A percentile compares a stretch with the other conserved stretches of the same genome.
Conservation (phyloP, 1,284 basidiomycete genomes). For the Sanghuangporus sanghuang region DNA sequence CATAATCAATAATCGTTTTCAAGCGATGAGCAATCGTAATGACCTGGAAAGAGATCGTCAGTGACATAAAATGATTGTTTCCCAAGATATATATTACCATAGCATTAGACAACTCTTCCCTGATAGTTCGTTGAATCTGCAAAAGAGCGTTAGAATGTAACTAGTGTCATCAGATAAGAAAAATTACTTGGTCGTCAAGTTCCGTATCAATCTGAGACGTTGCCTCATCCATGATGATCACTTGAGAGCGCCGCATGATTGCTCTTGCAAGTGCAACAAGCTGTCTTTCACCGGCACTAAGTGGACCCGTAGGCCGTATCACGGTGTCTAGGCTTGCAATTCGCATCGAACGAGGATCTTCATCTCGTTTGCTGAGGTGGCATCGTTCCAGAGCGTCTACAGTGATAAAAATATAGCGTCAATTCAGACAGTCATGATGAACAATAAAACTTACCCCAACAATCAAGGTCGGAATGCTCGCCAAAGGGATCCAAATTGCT, state of each 20-base stretch:
- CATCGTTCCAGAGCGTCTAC: conserved; percentile 54
- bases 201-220: conserved; percentile 75
- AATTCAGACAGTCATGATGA: background rate
- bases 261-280: conserved; percentile 72
- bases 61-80: background rate
- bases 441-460: conserved; percentile 32
- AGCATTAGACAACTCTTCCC: conserved; percentile 65
- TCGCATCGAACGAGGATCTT: conserved; percentile 9
- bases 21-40: conserved; percentile 81
- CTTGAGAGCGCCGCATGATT: conserved; percentile 67
- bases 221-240: conserved; percentile 85
- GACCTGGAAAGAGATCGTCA: conserved; percentile 27
- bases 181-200: conserved; percentile 57
- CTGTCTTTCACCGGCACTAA: conserved; percentile 80
- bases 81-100: conserved; percentile 33
- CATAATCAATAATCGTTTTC: conserved; percentile 75
- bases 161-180: background rate
- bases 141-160: conserved; percentile 18
- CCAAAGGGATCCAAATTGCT: conserved; percentile 75
- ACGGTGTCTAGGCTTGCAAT: conserved; percentile 49
- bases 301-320: conserved; percentile 62
- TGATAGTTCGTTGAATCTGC: conserved; percentile 77
- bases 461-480: conserved; percentile 57
- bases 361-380: conserved; percentile 41
- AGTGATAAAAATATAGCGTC: background rate